Base-by-base conservation (phyloP, 331 rosid species). In the Malus hybrid region DNA sequence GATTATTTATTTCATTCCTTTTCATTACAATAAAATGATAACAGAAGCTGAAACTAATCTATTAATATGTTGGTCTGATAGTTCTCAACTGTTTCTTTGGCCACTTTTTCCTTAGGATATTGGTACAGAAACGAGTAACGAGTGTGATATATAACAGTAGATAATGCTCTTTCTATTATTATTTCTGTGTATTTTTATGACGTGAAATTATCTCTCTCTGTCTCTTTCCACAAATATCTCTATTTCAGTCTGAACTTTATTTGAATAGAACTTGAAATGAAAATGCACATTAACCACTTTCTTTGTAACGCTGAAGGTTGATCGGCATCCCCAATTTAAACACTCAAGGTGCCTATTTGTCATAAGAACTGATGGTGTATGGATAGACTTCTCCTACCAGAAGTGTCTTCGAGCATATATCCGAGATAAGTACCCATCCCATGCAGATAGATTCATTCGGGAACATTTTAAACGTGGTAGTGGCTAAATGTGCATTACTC, bases 281-380 rank as follows among this genome's bases (percentile, higher is more conserved):
- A 1, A 42, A 16, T 18, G 18, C 15, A 28, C 69, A 44, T 26
- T 69, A 61, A 63, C 14, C 56, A 36, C 50, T 66, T 9, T 50
- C 73, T 19, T 72, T 52, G 15, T 82, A 57, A 76, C 74, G 10
- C 73, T 88, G 83, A 85, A 92, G 99, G 98, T 95, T 24, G 97
- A 95, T 80, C 89, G 93, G 66, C 98, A 92, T 84, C 97, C 99
- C 74, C 89, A 84, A 73, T 92, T 87, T 80, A 80, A 75, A 65
- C 74, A 64, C 22, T 84, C 97, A 53, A 88, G 97, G 81, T 94
- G 99, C 86, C 89, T 94, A 34, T 92, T 92, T 81, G 90, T 94
- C 52, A 82, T 92, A 60, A 92, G 99, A 87, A 90, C 88, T 53
- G 96, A 95, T 74, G 97, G 93, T 39, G 86, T 82, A 68, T 90